These are phyloP conservation scores for Cicer arietinum DNA, from an alignment of 306 rosid species.

Conservation along the genomic window DNA sequence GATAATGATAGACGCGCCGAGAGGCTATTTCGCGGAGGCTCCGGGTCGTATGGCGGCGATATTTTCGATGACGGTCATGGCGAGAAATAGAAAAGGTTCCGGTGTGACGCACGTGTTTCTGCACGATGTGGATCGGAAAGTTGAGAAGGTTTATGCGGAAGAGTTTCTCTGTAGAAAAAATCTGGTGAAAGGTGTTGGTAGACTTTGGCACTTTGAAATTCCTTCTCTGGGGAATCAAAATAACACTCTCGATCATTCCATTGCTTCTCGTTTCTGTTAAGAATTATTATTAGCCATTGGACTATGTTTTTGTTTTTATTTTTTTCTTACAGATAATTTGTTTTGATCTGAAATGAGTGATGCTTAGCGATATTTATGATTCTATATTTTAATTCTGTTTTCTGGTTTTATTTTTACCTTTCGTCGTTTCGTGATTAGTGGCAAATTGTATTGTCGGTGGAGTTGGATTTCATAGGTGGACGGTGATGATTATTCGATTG, in stretches of 20 bases:
- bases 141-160: conserved; percentile 70
- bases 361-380: background rate
- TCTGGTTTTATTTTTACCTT: background rate
- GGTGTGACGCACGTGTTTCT: conserved; percentile 85
- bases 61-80: conserved; percentile 78
- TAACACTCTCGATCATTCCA: background rate
- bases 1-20: conserved; percentile 88
- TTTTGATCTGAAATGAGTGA: background rate
- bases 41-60: conserved; percentile 92
- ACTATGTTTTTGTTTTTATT: background rate
- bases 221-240: conserved; percentile 55
- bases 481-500: background rate
- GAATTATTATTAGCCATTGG: too few relatives aligned
- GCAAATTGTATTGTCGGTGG: background rate
- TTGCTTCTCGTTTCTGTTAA: conserved; percentile 49
- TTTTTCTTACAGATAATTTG: background rate
- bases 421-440: background rate
- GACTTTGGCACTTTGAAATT: conserved; percentile 84
- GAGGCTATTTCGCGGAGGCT: conserved; percentile 75
- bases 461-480: background rate
- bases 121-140: conserved; percentile 85
- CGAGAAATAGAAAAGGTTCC: conserved; percentile 65
- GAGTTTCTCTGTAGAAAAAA: conserved; percentile 79
- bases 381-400: background rate
- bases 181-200: conserved; percentile 66